phyloP scores from a whole-genome alignment of 176 grass and related monocot genomes.

The Echinochloa phyllopogon region DNA sequence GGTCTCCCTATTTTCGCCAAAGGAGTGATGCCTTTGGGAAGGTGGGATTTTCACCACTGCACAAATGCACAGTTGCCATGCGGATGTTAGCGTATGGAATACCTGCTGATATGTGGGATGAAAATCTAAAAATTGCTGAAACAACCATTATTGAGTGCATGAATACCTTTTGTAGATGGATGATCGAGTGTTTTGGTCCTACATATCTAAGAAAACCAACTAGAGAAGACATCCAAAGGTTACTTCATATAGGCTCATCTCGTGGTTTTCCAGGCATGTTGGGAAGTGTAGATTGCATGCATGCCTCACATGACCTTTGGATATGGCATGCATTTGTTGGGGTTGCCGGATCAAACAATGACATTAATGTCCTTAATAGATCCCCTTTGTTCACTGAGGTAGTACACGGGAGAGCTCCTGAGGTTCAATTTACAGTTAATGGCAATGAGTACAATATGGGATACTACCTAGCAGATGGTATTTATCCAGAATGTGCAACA shows the following conservation, averaged over 20 bases:
- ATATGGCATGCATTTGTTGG: too few species aligned
- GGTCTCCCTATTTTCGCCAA: not conserved
- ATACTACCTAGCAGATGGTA: not conserved
- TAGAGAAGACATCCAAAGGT: too few species aligned
- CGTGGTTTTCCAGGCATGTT: too few species aligned
- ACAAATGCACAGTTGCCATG: conserved; percentile 1
- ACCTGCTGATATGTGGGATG: not conserved
- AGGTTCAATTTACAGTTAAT: not conserved
- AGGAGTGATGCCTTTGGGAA: not conserved
- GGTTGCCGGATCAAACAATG: too few species aligned
- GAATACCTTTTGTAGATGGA: not conserved
- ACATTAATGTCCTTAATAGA: too few species aligned
- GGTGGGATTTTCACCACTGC: not conserved
- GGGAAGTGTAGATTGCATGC: too few species aligned
- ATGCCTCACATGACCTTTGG: too few species aligned
- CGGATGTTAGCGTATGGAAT: not conserved
- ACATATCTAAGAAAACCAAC: not conserved
- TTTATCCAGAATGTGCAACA: not conserved
- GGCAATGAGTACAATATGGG: not conserved
- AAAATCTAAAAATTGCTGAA: not conserved
- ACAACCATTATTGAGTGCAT: not conserved
- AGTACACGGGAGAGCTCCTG: not conserved
- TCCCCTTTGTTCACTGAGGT: too few species aligned
- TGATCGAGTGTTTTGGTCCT: not conserved
- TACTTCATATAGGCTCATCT: too few species aligned